Evolutionary conservation across 2,329 filamentous ascomycete genomes (phyloP).

Genomic region (Scytalidium lignicola): DNA sequence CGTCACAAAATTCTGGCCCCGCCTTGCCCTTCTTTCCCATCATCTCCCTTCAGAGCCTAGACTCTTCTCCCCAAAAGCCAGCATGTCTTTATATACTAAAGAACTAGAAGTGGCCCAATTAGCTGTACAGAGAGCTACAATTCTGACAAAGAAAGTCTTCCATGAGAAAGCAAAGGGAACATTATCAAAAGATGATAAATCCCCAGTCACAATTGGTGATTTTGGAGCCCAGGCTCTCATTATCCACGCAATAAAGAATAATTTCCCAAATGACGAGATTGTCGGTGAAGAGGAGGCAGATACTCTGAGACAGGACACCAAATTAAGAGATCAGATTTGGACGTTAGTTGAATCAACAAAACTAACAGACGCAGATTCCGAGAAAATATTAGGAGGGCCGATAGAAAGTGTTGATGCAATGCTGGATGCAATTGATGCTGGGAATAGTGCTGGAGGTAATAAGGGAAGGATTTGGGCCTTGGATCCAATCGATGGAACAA

Average conservation of each 20-base stretch:
- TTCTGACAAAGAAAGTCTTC: constrained; percentile 74
- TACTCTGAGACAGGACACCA: constrained; percentile 65
- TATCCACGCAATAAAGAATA: constrained; percentile 80
- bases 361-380: constrained; percentile 61
- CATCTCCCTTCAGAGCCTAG: constrained; percentile 19
- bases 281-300: constrained; percentile 93
- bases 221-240: constrained; percentile 97
- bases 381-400: constrained; percentile 64
- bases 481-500: constrained; percentile 96
- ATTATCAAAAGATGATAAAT: constrained; percentile 89
- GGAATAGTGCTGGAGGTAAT: constrained; percentile 65
- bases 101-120: constrained; percentile 82
- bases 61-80: constrained; percentile 18
- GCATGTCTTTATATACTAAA: constrained; percentile 54
- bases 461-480: constrained; percentile 88
- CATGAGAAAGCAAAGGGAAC: constrained; percentile 92
- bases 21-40: constrained; percentile 23
- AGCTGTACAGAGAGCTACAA: constrained; percentile 76
- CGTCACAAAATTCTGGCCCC: constrained; percentile 21
- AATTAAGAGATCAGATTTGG: constrained; percentile 75
- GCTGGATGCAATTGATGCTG: constrained; percentile 62
- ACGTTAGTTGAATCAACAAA: constrained; percentile 68
- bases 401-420: constrained; percentile 61
- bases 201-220: constrained; percentile 95
- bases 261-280: constrained; percentile 86